Evolutionary conservation across 176 grass and related monocot species (phyloP).

Genomic region (Elaeis guineensis): DNA sequence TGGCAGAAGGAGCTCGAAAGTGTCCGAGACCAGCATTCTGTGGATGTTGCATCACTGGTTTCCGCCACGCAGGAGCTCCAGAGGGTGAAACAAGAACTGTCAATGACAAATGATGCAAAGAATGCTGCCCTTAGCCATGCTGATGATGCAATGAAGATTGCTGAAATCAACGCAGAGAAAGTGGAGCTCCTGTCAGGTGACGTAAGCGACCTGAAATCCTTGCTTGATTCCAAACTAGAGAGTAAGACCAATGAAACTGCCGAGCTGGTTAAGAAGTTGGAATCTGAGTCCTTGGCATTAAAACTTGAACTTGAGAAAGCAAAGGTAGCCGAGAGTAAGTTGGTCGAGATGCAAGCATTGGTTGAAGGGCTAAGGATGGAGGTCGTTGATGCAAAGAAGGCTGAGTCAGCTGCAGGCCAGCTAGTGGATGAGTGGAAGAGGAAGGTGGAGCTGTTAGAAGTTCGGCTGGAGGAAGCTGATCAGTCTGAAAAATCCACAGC

Average conservation of each 20-base stretch:
- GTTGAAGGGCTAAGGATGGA: conserved; percentile 47
- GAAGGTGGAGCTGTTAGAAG: conserved; percentile 47
- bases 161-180: conserved; percentile 66
- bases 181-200: conserved; percentile 57
- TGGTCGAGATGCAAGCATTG: conserved; percentile 38
- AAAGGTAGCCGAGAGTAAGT: conserved; percentile 37
- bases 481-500: conserved; percentile 57
- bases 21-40: conserved; percentile 42
- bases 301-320: conserved; percentile 58
- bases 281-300: conserved; percentile 40
- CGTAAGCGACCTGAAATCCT: conserved; percentile 46
- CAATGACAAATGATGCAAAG: conserved; percentile 48
- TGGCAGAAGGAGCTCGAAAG: conserved; percentile 61
- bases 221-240: conserved; percentile 60
- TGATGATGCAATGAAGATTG: conserved; percentile 67
- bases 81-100: conserved; percentile 45
- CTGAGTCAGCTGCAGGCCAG: conserved; percentile 29
- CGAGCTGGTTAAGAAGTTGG: conserved; percentile 47
- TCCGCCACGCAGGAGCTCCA: conserved; percentile 57
- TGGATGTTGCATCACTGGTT: conserved; percentile 46
- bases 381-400: conserved; percentile 46
- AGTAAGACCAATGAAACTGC: conserved; percentile 54
- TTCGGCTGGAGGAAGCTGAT: conserved; percentile 40
- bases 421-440: conserved; percentile 68
- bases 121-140: conserved; percentile 50